Conservation (phyloP, 2,329 filamentous ascomycete genomes). For the Sporothrix euskadiensis region DNA sequence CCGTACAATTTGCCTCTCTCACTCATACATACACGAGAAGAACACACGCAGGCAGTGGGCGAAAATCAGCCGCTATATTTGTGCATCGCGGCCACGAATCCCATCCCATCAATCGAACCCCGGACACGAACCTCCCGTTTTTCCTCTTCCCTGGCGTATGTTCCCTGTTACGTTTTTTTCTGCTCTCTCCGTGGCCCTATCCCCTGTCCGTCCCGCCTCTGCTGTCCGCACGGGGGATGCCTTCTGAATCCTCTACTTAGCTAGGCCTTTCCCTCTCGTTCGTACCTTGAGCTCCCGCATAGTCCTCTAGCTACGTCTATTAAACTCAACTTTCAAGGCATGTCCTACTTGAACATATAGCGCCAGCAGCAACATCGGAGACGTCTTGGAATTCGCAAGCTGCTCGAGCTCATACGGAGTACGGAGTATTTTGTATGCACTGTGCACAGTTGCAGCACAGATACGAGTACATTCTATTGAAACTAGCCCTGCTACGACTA, state of each 20-base stretch:
- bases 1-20: background rate
- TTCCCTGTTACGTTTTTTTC: background rate
- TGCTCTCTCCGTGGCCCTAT: background rate
- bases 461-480: background rate
- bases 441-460: background rate
- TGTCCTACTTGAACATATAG: background rate
- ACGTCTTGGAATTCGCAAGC: background rate
- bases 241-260: background rate
- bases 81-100: background rate
- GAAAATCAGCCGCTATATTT: background rate
- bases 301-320: background rate
- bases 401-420: background rate
- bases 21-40: background rate
- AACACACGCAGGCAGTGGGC: constrained; percentile 2
- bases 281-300: background rate
- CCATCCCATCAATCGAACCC: constrained; percentile 20
- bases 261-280: background rate
- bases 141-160: background rate
- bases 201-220: constrained; percentile 9
- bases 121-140: background rate
- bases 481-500: background rate
- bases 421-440: too few species aligned
- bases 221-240: background rate
- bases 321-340: background rate
- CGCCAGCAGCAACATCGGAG: background rate